Percentiles rank a stretch among this genome's conserved stretches.
phyloP scores from a whole-genome alignment of 73 alveolate species.

The Paramecium pentaurelia region DNA sequence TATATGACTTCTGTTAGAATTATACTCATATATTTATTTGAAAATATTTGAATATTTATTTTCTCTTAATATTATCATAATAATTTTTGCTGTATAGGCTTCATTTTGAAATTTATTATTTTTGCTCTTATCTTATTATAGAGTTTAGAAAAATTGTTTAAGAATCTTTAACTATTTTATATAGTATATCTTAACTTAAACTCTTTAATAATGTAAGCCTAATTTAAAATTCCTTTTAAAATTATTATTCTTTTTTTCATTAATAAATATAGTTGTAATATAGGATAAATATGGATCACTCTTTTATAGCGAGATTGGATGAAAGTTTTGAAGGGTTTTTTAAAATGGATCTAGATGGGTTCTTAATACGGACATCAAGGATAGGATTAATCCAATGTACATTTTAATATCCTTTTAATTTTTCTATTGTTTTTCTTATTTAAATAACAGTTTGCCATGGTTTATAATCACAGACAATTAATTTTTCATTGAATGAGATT shows the following conservation, averaged over 20 bases:
- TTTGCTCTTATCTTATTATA: not conserved
- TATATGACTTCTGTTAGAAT: not conserved
- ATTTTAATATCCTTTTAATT: not conserved
- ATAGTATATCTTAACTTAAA: not conserved
- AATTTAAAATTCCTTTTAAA: not conserved
- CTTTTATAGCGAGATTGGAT: not conserved
- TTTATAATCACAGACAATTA: not conserved
- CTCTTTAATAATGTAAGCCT: not conserved
- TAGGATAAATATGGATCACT: not conserved
- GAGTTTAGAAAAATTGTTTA: not conserved
- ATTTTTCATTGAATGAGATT: not conserved
- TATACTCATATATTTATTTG: not conserved
- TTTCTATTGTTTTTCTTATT: not conserved
- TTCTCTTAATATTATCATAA: too few species aligned
- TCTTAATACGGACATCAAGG: not conserved
- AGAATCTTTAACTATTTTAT: not conserved
- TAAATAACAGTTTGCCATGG: not conserved
- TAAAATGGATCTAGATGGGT: not conserved
- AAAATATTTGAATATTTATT: not conserved
- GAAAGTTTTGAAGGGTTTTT: not conserved
- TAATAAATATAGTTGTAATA: not conserved
- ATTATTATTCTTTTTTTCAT: not conserved
- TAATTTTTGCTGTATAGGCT: too few species aligned
- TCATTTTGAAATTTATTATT: too few species aligned
- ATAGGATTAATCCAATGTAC: not conserved